Evolutionary conservation across 1,284 basidiomycete genomes (phyloP).

Genomic region (Filobasidium uniguttulatum): DNA sequence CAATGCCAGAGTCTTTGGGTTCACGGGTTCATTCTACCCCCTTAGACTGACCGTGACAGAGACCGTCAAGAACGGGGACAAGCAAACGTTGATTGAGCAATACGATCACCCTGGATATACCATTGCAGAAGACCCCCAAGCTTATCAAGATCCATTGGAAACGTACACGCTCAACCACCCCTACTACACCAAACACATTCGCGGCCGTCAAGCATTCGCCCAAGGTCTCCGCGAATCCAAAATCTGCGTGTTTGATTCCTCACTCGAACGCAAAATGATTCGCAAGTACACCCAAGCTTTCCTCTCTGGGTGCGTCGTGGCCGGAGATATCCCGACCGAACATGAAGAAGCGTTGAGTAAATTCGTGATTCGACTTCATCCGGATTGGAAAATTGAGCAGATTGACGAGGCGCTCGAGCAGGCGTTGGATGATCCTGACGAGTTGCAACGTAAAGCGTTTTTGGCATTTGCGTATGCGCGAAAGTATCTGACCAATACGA

Average conservation of each 20-base stretch:
- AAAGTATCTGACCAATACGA: constrained; percentile 28
- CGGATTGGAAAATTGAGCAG: constrained; percentile 27
- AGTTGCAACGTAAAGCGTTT: constrained; percentile 29
- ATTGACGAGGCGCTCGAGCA: constrained; percentile 24
- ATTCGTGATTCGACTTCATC: constrained; percentile 28
- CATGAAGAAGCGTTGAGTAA: constrained; percentile 27
- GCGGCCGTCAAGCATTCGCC: constrained; percentile 29
- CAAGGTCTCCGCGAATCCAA: constrained; percentile 29
- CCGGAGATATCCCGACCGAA: constrained; percentile 34
- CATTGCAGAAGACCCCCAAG: constrained; percentile 20
- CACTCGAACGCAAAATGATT: constrained; percentile 36
- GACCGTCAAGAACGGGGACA: constrained; percentile 2
- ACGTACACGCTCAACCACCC: constrained; percentile 27
- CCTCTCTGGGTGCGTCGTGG: constrained; percentile 31
- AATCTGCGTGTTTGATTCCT: constrained; percentile 37
- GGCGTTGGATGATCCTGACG: constrained; percentile 24
- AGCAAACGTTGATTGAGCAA: constrained; percentile 20
- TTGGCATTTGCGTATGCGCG: constrained; percentile 32
- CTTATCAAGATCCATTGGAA: constrained; percentile 23
- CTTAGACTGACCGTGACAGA: constrained; percentile 32
- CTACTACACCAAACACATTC: constrained; percentile 25
- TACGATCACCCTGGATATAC: constrained; percentile 33
- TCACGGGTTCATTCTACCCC: constrained; percentile 34
- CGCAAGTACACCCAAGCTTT: constrained; percentile 36
- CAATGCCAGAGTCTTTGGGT: constrained; percentile 33